Base-by-base conservation (phyloP, 2,329 filamentous ascomycete genomes). In the Colletotrichum endophyticum region DNA sequence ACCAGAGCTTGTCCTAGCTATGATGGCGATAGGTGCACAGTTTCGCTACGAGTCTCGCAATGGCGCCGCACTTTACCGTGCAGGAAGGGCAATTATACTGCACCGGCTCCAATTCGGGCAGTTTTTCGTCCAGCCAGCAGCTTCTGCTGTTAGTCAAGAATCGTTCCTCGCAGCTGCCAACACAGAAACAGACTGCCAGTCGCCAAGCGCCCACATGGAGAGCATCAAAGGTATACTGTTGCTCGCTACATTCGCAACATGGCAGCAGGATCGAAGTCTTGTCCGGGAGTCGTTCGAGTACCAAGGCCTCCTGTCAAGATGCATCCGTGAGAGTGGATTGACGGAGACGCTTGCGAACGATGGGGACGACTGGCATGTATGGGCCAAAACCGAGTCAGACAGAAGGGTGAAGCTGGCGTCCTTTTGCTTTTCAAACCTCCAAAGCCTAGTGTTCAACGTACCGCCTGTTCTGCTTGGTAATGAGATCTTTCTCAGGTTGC, bases 371-470 rank as follows among this genome's bases (percentile, higher is more conserved):
- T 72, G 70, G 70, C 32, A 72, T 28, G 6, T 27, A 11, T 72
- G 70, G 70, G 61, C 30, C 8, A 56, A 30, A 49, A 19, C 25
- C 8, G 70, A 72, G 28, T 64, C 62, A 3, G 39, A 72, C 22
- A 59, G 70, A 11, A 44, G 70, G n/a, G 49, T 62, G 15, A 72
- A 72, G 12, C 62, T 72, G 16, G 53, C 70, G 4, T 44, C 62
- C 12, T 72, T 72, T 32, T 72, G 70, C 44, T 72, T 72, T 44
- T 66, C 66, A 44, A 72, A 66, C 30, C 61, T 72, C n/a, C 70
- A 72, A 53, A 66, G 61, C 25, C 44, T 72, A 22, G 70, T 72
- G 27, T 72, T 72, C 30, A 53, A 66, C 22, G 61, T 57, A n/a
- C 70, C 70, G 11, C 70, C 70, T 6, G 59, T 72, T 8, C 27